Base-by-base conservation (phyloP, 2,329 filamentous ascomycete species). In the Diaporthe australafricana region DNA sequence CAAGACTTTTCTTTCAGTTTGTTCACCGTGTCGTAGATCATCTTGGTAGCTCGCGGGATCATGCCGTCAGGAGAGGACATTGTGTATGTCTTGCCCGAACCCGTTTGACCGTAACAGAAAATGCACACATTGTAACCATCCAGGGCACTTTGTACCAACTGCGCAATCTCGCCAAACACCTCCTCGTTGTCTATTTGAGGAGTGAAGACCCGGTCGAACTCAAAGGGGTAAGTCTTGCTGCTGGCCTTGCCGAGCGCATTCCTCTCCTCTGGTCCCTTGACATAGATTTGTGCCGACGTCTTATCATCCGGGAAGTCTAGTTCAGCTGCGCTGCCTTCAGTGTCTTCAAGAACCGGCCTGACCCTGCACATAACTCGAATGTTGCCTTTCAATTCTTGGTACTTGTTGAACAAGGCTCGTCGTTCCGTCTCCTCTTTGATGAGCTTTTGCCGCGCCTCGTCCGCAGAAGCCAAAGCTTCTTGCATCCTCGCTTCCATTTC, bases 41-140 rank as follows among this genome's bases (percentile, higher is more conserved):
- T 96, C 75, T 94, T 90, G 9, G 97, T 96, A 3, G 96, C 95
- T 9, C 93, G 90, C 1, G 96, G 96, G 72, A 99, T 99, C 92
- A 99, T 98, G 76, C 96, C 96, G 77, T 98, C 94, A 2, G 86
- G 83, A 0, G 92, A 93, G 12, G 94, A 97, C 96, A 99, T 99
- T 5, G 96, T 98, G 79, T 92, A 94, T 0, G 96, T 99, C 86
- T 99, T 99, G 73, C 96, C 96, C 22, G 95, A 96, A 4, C 96
- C 96, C 0, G 96, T 99, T 82, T 99, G 96, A 53, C 96, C 96
- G 79, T 99, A 99, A 80, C 95, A 98, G 84, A 99, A 98, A 74
- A 99, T 98, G 82, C 96, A 98, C 66, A 99, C 96, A 77, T 98
- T 99, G 85, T 98, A 99, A 1, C 96, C 96, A 78, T 99, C 96